Conservation (phyloP, 2,329 filamentous ascomycete genomes). For the Allantophomopsis lycopodina region DNA sequence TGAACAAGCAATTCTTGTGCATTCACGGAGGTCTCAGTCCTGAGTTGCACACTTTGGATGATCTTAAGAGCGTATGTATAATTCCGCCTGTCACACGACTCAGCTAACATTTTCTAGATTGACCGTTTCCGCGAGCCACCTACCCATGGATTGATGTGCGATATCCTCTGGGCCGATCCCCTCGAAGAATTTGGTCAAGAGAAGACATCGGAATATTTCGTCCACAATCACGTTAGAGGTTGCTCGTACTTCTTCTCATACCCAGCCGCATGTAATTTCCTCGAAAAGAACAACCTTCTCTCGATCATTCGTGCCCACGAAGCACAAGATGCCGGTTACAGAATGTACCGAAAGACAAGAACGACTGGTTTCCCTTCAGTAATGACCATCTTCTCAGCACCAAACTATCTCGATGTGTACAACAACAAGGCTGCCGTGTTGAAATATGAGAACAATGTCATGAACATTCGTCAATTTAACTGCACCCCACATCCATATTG, state of each 20-base stretch:
- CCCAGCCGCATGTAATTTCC: constrained; percentile 87
- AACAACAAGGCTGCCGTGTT: constrained; percentile 99
- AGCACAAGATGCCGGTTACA: constrained; percentile 94
- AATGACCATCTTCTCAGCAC: constrained; percentile 99
- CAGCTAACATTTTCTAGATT: constrained; percentile 41
- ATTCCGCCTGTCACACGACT: neutral
- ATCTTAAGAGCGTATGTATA: constrained; percentile 65
- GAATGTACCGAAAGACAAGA: constrained; percentile 98
- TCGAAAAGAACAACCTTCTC: constrained; percentile 97
- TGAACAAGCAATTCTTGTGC: constrained; percentile 99
- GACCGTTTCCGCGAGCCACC: constrained; percentile 96
- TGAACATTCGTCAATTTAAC: constrained; percentile 99
- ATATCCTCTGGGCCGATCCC: constrained; percentile 97
- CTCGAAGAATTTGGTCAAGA: constrained; percentile 98
- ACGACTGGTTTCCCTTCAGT: constrained; percentile 98
- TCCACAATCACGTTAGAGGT: constrained; percentile 96
- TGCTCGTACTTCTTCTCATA: constrained; percentile 99
- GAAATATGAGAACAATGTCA: constrained; percentile 99
- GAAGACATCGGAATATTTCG: constrained; percentile 93
- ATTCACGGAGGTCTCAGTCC: constrained; percentile 95
- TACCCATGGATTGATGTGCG: constrained; percentile 96
- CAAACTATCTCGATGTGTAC: constrained; percentile 97
- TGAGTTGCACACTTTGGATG: constrained; percentile 89
- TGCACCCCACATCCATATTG: constrained; percentile 99
- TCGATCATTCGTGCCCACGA: constrained; percentile 97